phyloP scores from a whole-genome alignment of 148 eudicot genomes.

The Salicornia ramosissima region DNA sequence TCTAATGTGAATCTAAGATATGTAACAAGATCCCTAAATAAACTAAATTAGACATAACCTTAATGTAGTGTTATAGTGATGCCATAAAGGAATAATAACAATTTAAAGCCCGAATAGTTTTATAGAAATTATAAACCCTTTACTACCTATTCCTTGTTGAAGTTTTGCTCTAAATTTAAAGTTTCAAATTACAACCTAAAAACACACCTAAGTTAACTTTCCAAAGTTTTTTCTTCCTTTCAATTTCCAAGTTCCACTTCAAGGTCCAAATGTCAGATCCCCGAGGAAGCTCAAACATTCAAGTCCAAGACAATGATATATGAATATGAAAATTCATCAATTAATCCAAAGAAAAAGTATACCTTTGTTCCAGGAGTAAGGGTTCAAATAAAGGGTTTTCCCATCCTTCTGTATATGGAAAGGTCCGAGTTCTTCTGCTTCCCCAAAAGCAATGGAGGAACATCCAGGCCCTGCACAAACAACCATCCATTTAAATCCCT shows the following conservation, averaged over 20 bases:
- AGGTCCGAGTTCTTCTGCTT: slow-evolving; percentile 95
- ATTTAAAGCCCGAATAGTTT: too few relatives aligned
- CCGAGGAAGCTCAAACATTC: not conserved
- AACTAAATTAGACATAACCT: too few relatives aligned
- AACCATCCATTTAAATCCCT: slow-evolving; percentile 8
- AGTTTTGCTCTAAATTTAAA: not conserved
- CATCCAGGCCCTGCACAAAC: slow-evolving; percentile 82
- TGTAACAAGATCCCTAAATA: too few relatives aligned
- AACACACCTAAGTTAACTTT: not conserved
- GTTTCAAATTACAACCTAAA: not conserved
- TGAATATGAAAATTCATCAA: too few relatives aligned
- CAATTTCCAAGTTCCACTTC: too few relatives aligned
- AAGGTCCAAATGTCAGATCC: too few relatives aligned
- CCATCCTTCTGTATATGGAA: slow-evolving; percentile 87
- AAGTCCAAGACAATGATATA: not conserved
- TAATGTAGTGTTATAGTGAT: too few relatives aligned
- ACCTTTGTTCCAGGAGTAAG: slow-evolving; percentile 92
- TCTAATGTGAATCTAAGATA: too few relatives aligned
- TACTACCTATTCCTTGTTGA: not conserved
- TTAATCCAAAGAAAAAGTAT: not conserved
- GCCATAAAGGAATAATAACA: too few relatives aligned
- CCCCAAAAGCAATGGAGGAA: slow-evolving; percentile 88
- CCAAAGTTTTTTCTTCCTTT: not conserved
- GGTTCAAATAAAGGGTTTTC: slow-evolving; percentile 68
- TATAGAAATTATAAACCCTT: not conserved